A percentile compares a stretch with the other conserved stretches of the same genome.
Evolutionary conservation across 257 asterid genomes (phyloP).

Genomic region (Gardenia jasminoides): DNA sequence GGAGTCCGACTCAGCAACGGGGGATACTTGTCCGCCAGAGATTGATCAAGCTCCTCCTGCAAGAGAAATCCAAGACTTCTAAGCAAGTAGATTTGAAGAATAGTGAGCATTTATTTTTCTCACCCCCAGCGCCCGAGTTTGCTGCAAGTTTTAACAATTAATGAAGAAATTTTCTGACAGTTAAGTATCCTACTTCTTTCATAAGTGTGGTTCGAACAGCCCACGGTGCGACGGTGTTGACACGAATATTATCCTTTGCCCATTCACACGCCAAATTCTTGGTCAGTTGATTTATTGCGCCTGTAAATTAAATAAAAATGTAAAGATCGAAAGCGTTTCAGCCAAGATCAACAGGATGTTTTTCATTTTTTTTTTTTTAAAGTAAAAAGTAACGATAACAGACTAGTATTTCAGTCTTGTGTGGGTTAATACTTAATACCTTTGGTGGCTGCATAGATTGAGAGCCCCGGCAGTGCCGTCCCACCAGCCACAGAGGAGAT

Average conservation of each 20-base stretch:
- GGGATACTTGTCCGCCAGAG: not conserved
- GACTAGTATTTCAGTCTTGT: no score
- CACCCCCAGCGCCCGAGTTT: not conserved
- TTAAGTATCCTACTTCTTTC: slow-evolving; percentile 1
- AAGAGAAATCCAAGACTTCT: not conserved
- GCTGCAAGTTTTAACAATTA: no score
- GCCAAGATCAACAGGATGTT: not conserved
- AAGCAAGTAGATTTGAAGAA: not conserved
- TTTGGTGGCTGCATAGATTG: slow-evolving; percentile 33
- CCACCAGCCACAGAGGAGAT: slow-evolving; percentile 32
- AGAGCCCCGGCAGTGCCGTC: slow-evolving; percentile 19
- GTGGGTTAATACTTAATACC: slow-evolving; percentile 22
- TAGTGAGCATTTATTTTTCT: not conserved
- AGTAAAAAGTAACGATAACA: no score
- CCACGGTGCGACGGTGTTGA: slow-evolving; percentile 38
- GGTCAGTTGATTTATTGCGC: slow-evolving; percentile 36
- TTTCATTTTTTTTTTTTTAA: no score
- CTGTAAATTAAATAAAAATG: not conserved
- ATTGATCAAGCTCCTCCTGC: slow-evolving; percentile 19
- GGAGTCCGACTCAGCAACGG: slow-evolving; percentile 19
- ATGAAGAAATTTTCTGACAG: no score
- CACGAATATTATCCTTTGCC: slow-evolving; percentile 33
- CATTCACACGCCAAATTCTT: slow-evolving; percentile 36
- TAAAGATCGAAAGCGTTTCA: not conserved
- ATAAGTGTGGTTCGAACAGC: slow-evolving; percentile 24